A percentile compares a stretch with the other conserved stretches of the same genome.
phyloP scores from a whole-genome alignment of 164 flowering plant species.

The Chloranthus sessilifolius region DNA sequence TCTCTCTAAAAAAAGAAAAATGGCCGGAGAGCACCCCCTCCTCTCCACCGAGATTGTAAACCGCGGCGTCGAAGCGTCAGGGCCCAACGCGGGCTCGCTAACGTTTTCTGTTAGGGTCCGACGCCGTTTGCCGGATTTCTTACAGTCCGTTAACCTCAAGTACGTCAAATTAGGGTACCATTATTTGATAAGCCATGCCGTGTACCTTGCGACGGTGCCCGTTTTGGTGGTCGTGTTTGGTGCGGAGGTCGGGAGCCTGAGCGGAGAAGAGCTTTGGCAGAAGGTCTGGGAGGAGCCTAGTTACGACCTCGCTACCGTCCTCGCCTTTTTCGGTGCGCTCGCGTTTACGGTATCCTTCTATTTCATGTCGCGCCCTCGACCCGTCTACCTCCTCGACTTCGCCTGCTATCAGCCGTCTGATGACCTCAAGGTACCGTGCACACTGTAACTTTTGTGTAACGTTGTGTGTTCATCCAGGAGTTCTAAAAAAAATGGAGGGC shows the following conservation, averaged over 20 bases:
- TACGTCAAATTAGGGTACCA: conserved; percentile 90
- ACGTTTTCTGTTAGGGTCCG: conserved; percentile 85
- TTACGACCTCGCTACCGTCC: conserved; percentile 66
- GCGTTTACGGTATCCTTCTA: conserved; percentile 66
- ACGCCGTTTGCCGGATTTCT: conserved; percentile 75
- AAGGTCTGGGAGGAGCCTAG: conserved; percentile 64
- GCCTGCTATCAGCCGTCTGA: conserved; percentile 69
- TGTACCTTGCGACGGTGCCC: conserved; percentile 69
- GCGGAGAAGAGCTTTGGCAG: conserved; percentile 68
- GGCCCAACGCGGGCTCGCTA: conserved; percentile 72
- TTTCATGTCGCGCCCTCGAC: conserved; percentile 73
- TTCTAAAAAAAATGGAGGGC: too few species aligned
- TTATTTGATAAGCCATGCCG: conserved; percentile 70
- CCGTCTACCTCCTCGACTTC: conserved; percentile 79
- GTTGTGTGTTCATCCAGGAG: background rate
- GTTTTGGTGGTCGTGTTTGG: conserved; percentile 62
- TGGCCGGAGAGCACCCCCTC: conserved; percentile 59
- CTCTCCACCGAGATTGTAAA: conserved; percentile 84
- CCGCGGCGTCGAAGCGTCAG: conserved; percentile 73
- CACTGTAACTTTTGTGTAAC: background rate
- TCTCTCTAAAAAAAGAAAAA: background rate
- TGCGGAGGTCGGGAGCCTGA: conserved; percentile 74
- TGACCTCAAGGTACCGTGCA: conserved; percentile 71
- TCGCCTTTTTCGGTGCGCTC: conserved; percentile 47
- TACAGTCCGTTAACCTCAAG: conserved; percentile 83